phyloP scores from a whole-genome alignment of 2,329 filamentous ascomycete genomes.

The Huntiella bhutanensis region DNA sequence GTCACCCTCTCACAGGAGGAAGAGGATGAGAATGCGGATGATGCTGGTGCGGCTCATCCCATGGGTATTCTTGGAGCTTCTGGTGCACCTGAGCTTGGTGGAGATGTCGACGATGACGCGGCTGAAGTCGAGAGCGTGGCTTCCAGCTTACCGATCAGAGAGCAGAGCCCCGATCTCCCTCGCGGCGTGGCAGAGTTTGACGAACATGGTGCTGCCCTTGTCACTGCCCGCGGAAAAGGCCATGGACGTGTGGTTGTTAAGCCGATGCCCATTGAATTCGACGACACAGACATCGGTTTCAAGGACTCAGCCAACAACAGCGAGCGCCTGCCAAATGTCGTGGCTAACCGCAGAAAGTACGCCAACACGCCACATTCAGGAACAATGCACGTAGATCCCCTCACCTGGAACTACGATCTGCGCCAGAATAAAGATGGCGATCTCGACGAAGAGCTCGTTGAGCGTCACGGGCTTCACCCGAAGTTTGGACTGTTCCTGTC shows the following conservation, averaged over 20 bases:
- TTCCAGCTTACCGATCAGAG: slow-evolving; percentile 17
- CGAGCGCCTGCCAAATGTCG: slow-evolving; percentile 18
- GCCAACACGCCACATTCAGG: slow-evolving; percentile 34
- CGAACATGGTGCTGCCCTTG: slow-evolving; percentile 30
- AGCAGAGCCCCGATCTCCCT: slow-evolving; percentile 22
- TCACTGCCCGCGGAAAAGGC: slow-evolving; percentile 23
- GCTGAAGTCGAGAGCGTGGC: slow-evolving; percentile 9
- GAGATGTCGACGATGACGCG: slow-evolving; percentile 9
- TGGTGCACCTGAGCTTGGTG: slow-evolving; percentile 9
- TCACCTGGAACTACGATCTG: slow-evolving; percentile 33
- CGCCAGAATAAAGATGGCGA: slow-evolving; percentile 29
- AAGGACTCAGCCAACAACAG: slow-evolving; percentile 38
- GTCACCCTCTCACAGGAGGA: slow-evolving; percentile 7
- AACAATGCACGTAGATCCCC: slow-evolving; percentile 34
- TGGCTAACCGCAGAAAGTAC: slow-evolving; percentile 31
- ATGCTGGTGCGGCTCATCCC: slow-evolving; percentile 11
- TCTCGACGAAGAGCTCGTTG: slow-evolving; percentile 30
- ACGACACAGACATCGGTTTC: slow-evolving; percentile 38
- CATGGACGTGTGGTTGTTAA: slow-evolving; percentile 34
- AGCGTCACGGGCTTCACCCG: slow-evolving; percentile 32
- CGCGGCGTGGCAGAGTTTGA: slow-evolving; percentile 28
- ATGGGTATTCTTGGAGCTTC: slow-evolving; percentile 19
- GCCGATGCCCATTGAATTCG: slow-evolving; percentile 28
- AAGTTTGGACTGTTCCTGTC: slow-evolving; percentile 33
- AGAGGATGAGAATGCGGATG: slow-evolving; percentile 12